Evolutionary conservation across 1,284 basidiomycete genomes (phyloP).

Genomic region (Trametes pubescens): DNA sequence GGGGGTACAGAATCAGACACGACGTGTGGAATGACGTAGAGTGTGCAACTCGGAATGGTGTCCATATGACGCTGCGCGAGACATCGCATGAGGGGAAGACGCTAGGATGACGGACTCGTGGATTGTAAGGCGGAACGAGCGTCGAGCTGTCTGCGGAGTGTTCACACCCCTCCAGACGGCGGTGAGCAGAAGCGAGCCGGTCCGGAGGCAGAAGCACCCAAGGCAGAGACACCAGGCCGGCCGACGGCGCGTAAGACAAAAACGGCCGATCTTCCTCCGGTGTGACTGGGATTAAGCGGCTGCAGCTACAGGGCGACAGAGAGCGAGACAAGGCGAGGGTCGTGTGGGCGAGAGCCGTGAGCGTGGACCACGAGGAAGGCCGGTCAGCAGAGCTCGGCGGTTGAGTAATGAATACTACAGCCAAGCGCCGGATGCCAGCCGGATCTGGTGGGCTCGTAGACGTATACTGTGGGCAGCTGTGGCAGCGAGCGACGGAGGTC

Average conservation of each 20-base stretch:
- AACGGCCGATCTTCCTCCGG: constrained; percentile 4
- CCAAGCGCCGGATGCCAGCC: constrained; percentile 9
- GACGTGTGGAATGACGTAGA: constrained; percentile 11
- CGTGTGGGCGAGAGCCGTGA: constrained; percentile 19
- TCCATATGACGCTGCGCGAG: not conserved
- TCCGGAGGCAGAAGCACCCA: constrained; percentile 15
- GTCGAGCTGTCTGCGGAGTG: not conserved
- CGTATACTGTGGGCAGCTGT: not conserved
- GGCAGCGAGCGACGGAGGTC: not conserved
- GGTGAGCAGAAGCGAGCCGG: constrained; percentile 18
- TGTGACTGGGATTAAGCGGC: constrained; percentile 5
- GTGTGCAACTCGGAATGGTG: not conserved
- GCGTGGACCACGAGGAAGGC: constrained; percentile 19
- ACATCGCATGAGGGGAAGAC: not conserved
- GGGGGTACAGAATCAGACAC: not conserved
- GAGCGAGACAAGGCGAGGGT: constrained; percentile 11
- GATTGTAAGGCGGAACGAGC: not conserved
- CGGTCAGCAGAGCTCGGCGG: constrained; percentile 15
- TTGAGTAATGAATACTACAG: constrained; percentile 17
- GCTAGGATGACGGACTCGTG: constrained; percentile 1
- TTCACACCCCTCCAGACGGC: constrained; percentile 8
- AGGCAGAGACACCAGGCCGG: constrained; percentile 5
- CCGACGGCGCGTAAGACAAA: constrained; percentile 8
- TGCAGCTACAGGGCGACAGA: constrained; percentile 11
- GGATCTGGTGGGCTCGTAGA: constrained; percentile 10